Base-by-base conservation (phyloP, 2,329 filamentous ascomycete species). In the Trichoderma guizhouense region DNA sequence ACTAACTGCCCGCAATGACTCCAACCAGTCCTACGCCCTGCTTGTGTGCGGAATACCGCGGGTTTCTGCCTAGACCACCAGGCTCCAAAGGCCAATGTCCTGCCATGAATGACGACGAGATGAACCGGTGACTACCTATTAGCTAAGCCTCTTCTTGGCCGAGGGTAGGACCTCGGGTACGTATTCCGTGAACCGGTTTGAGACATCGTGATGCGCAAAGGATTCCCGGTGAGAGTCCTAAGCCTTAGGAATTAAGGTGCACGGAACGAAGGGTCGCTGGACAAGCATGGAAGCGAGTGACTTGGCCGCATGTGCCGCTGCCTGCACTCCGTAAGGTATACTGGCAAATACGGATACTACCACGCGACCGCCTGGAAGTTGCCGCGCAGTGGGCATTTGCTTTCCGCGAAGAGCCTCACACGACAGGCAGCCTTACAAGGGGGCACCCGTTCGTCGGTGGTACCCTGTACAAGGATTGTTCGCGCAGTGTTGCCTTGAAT, bases 21-120 rank as follows among this genome's bases (percentile, higher is more conserved):
- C 15, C 6, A 15, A 3, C 55, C 55, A 60, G 53, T 67, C 64
- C 64, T 58, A 21, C 53, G 51, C 64, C 51, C 26, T 43, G 15
- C 34, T 15, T 43, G 18, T 14, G 11, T 43, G 34, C 15, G n/a
- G 12, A 21, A 60, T 24, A 60, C 36, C 7, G 65, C 28, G 7
- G 7, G 57, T 53, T 61, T 69, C 66, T 69, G 66, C 66, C 66
- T 69, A 24, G 65, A 34, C 55, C n/a, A 43, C 12, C 57, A 69
- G 66, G 53, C 39, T 47, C 15, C 36, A 61, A 36, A n/a, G 24
- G 53, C 34, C n/a, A 12, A 21, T 36, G n/a, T 34, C 55, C 55
- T n/a, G 30, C 5, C 21, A 28, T 60, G 34, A 21, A 51, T 36
- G 39, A 53, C 57, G 39, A 58, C 51, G 12, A 26, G 21, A 43